Evolutionary conservation across 2,329 filamentous ascomycete species (phyloP), one percentile per base, ranked within the genome.

Genomic region (Arthrobotrys conoides): DNA sequence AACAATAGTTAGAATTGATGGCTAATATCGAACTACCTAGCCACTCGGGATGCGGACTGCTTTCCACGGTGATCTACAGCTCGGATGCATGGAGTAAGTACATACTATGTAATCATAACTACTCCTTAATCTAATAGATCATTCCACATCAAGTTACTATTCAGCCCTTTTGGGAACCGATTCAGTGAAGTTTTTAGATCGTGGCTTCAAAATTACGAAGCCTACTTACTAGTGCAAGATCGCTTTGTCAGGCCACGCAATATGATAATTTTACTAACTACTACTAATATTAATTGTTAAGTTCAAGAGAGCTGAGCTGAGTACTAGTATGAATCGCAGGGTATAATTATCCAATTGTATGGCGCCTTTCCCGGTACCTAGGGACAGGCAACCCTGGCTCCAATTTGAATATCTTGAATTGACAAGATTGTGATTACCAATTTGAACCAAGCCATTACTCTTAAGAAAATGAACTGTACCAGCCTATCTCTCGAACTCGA

Each of bases 1-100:
- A 71, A 71, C 57, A 65, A 71, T 71, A 71, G n/a, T n/a, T n/a
- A n/a, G 68, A 24, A 71, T 33, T 49, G n/a, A 33, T 49, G 48
- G 3, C 22, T 6, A 14, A 14, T 16, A n/a, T n/a, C n/a, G n/a
- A 5, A 16, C 24, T 18, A 14, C 8, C 12, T 36, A 18, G 51
- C 24, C 27, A 55, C 16, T 46, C 3, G 44, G 18, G 4, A 20
- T 46, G n/a, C 5, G 9, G 44, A n/a, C n/a, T 46, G 44, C 44
- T 46, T 20, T 46, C 44, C 44, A 20, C n/a, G n/a, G 16, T 59
- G 20, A 30, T n/a, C n/a, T n/a, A n/a, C n/a, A n/a, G n/a, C n/a
- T n/a, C n/a, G n/a, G n/a, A n/a, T n/a, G n/a, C n/a, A n/a, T n/a
- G n/a, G n/a, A n/a, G n/a, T n/a, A n/a, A n/a, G n/a, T n/a, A n/a